Conservation (phyloP, 2,329 filamentous ascomycete species). For the Nakataea oryzae region DNA sequence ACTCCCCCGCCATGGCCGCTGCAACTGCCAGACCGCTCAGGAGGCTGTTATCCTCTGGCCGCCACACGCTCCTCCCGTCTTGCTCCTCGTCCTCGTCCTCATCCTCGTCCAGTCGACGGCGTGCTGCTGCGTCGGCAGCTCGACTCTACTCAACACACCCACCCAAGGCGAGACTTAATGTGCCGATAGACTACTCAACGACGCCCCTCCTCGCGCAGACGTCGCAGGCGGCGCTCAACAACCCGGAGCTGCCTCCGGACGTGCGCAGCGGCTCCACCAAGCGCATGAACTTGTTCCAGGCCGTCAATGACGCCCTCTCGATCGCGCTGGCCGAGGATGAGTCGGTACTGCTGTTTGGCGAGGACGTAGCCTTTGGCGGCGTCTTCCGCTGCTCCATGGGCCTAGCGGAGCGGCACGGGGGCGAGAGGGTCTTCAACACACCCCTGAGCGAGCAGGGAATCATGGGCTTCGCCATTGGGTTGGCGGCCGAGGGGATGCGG, state of each 20-base stretch:
- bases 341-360: constrained; percentile 82
- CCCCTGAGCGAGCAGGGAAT: constrained; percentile 92
- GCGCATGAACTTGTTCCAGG: constrained; percentile 87
- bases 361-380: constrained; percentile 94
- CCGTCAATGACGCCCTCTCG: constrained; percentile 81
- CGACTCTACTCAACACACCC: constrained; percentile 42
- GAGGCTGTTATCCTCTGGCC: not conserved
- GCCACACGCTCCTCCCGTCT: not conserved
- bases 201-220: constrained; percentile 75
- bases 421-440: constrained; percentile 90
- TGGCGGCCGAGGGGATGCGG: constrained; percentile 82
- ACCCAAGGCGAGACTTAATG: constrained; percentile 60
- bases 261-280: constrained; percentile 62
- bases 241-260: constrained; percentile 59
- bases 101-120: not conserved
- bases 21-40: not conserved
- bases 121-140: not conserved
- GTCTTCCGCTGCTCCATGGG: constrained; percentile 94
- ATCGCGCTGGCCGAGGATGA: constrained; percentile 77
- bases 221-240: constrained; percentile 58
- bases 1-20: not conserved
- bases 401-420: constrained; percentile 76
- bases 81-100: not conserved
- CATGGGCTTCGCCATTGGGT: constrained; percentile 84
- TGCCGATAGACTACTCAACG: constrained; percentile 77